Evolutionary conservation across 805 yeast genomes (phyloP), one percentile per base, ranked within the genome.

Genomic region (Cyberlindnera xylosilytica): DNA sequence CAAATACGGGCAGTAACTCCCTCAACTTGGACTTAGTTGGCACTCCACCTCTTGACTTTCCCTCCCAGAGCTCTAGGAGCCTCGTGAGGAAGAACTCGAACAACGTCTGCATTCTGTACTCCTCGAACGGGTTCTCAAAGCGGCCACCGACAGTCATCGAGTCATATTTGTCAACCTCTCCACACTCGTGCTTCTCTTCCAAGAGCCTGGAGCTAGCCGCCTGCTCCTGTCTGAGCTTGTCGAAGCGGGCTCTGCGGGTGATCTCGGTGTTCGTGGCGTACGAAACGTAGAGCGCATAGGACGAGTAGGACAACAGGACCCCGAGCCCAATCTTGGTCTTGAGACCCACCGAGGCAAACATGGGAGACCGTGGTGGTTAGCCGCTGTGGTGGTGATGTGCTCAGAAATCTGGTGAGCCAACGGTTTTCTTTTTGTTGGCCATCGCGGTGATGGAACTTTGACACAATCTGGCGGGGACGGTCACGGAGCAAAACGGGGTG

Each of bases 121-220:
- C 97, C 15, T 74, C 74, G 60, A 91, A 91, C 2, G 98, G 98
- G 56, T 91, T 91, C 45, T 87, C 93, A 64, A 78, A 91, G 52
- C 89, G 69, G 9, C 97, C 97, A 16, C 76, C 74, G 1, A 87
- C 66, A n/a, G 66, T 65, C 45, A 81, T 54, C 3, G 78, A 67
- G 3, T 67, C 62, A 47, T 69, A 80, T 50, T 70, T 69, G 20
- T 50, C 52, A 36, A 27, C 19, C 12, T 22, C 12, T 11, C 44
- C 29, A 10, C 36, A 40, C 1, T 36, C 42, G 8, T 37, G 36
- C 16, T 30, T 17, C 20, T 32, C 37, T 15, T 39, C 41, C 24
- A 34, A 22, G 9, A 35, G 39, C n/a, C 34, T 36, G 16, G 34
- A 17, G 45, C 18, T 44, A 27, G 30, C 30, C 30, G 34, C n/a